phyloP scores from a whole-genome alignment of 805 yeast genomes.

The Cephaloascus albidus region DNA sequence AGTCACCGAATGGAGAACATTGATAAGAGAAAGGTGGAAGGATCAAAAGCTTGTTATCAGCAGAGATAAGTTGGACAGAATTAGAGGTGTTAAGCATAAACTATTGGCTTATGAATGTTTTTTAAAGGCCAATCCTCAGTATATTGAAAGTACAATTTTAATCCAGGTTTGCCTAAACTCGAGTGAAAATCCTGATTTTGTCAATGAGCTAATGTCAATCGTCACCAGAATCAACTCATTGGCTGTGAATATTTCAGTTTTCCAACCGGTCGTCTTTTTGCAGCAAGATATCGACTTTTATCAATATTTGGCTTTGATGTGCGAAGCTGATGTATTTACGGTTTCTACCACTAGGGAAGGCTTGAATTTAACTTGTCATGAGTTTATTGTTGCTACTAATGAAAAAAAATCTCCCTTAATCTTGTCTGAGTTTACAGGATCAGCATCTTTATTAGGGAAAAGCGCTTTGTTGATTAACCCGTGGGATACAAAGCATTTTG shows the following conservation, averaged over 20 bases:
- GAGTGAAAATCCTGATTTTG: slow-evolving; percentile 50
- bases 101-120: slow-evolving; percentile 79
- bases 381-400: slow-evolving; percentile 69
- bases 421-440: slow-evolving; percentile 90
- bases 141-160: slow-evolving; percentile 58
- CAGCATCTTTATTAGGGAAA: slow-evolving; percentile 65
- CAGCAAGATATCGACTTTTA: slow-evolving; percentile 85
- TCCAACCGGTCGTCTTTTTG: slow-evolving; percentile 78
- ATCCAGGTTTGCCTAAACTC: slow-evolving; percentile 74
- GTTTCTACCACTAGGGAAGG: slow-evolving; percentile 95
- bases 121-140: slow-evolving; percentile 62
- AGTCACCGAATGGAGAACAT: slow-evolving; percentile 55
- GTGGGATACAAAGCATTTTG: slow-evolving; percentile 68
- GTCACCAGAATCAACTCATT: slow-evolving; percentile 81
- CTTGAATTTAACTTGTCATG: slow-evolving; percentile 94
- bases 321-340: slow-evolving; percentile 81
- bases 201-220: slow-evolving; percentile 62
- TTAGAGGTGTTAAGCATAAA: slow-evolving; percentile 85
- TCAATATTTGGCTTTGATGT: slow-evolving; percentile 78
- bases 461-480: slow-evolving; percentile 83
- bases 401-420: slow-evolving; percentile 73
- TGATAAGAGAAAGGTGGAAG: slow-evolving; percentile 75
- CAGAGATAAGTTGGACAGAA: slow-evolving; percentile 80
- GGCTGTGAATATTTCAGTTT: slow-evolving; percentile 58
- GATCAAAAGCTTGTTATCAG: slow-evolving; percentile 65